A percentile compares a stretch with the other conserved stretches of the same genome.
phyloP scores from a whole-genome alignment of 176 grass and related monocot genomes.

The Lolium rigidum region DNA sequence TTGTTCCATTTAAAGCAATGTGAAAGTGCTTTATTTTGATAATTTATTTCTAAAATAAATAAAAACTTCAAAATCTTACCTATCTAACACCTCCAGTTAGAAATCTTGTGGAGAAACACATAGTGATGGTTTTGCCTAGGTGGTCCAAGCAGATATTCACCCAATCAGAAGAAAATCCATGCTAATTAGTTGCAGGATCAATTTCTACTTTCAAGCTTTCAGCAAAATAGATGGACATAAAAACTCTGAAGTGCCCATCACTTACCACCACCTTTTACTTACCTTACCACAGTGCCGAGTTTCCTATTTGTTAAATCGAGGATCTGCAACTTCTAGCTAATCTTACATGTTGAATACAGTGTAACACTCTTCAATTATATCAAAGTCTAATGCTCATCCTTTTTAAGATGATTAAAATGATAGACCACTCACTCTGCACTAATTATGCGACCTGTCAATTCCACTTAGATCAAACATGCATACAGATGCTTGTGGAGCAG shows the following conservation, averaged over 20 bases:
- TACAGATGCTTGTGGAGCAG: conserved; percentile 16
- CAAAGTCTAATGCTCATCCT: conserved; percentile 35
- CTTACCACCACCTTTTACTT: conserved; percentile 57
- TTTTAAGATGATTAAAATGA: conserved; percentile 32
- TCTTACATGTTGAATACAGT: conserved; percentile 32
- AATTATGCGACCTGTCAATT: conserved; percentile 28
- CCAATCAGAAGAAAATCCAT: conserved; percentile 46
- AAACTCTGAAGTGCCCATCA: conserved; percentile 34
- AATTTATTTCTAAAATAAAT: background rate
- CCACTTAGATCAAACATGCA: conserved; percentile 7
- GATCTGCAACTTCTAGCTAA: conserved; percentile 34
- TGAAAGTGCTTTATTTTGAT: background rate
- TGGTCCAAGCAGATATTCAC: conserved; percentile 47
- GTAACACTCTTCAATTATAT: conserved; percentile 23
- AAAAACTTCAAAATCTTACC: too few species aligned
- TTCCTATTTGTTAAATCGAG: conserved; percentile 47
- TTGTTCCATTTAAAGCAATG: background rate
- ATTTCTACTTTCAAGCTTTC: conserved; percentile 47
- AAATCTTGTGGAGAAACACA: conserved; percentile 30
- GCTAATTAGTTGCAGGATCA: conserved; percentile 34
- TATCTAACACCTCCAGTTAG: too few species aligned
- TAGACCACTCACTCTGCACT: conserved; percentile 33
- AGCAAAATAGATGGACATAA: conserved; percentile 6
- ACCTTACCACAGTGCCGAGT: conserved; percentile 40
- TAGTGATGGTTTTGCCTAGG: conserved; percentile 37